phyloP scores from a whole-genome alignment of 139 green algal species.

The Nannochloris sp. region DNA sequence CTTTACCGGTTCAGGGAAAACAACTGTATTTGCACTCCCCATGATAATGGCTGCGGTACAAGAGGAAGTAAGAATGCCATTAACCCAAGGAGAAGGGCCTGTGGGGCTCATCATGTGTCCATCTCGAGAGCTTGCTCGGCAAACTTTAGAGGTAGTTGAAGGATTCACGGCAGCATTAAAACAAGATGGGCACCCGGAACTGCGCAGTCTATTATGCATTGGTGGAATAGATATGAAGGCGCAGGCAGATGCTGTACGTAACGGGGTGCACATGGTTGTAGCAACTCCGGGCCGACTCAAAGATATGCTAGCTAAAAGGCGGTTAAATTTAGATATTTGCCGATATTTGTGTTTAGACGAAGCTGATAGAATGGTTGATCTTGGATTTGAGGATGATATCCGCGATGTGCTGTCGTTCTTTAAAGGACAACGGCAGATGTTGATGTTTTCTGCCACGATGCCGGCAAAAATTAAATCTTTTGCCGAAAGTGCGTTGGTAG shows the following conservation, averaged over 20 bases:
- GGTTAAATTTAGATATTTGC: conserved; percentile 87
- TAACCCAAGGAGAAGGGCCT: conserved; percentile 76
- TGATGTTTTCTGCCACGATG: conserved; percentile 99
- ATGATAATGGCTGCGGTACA: conserved; percentile 84
- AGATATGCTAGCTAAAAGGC: conserved; percentile 85
- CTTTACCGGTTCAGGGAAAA: conserved; percentile 96
- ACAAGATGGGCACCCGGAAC: conserved; percentile 49
- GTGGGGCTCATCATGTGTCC: conserved; percentile 89
- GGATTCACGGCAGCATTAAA: conserved; percentile 26
- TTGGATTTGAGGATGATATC: conserved; percentile 96
- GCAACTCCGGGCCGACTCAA: conserved; percentile 93
- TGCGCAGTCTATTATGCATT: conserved; percentile 84
- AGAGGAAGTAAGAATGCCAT: conserved; percentile 42
- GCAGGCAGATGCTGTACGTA: conserved; percentile 35
- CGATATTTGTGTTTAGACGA: conserved; percentile 95
- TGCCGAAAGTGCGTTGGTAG: conserved; percentile 87
- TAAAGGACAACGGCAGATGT: conserved; percentile 87
- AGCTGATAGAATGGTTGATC: conserved; percentile 96
- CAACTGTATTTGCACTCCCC: conserved; percentile 88
- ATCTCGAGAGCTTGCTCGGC: conserved; percentile 86
- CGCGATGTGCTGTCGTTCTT: conserved; percentile 61
- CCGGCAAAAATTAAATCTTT: conserved; percentile 96
- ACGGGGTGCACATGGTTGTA: conserved; percentile 86
- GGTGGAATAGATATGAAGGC: conserved; percentile 55
- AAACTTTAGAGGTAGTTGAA: conserved; percentile 78